Evolutionary conservation across 2,329 filamentous ascomycete genomes (phyloP).

Genomic region (Thelonectria rubi): DNA sequence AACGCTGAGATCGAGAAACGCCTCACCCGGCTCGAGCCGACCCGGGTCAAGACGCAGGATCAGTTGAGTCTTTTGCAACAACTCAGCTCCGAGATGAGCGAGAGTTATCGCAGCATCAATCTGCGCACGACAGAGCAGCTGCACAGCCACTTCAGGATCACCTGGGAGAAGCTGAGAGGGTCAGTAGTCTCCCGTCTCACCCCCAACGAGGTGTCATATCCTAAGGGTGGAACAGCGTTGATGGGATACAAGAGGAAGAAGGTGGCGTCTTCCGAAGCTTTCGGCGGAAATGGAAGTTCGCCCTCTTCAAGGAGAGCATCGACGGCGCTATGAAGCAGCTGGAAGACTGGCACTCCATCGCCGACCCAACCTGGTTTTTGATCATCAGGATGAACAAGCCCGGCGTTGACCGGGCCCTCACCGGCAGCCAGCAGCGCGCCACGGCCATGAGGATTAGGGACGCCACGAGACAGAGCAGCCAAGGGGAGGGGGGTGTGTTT

Average conservation of each 20-base stretch:
- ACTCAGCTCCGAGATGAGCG: not conserved
- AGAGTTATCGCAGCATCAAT: not conserved
- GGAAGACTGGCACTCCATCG: conserved; percentile 15
- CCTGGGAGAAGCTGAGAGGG: not conserved
- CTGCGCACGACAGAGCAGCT: not conserved
- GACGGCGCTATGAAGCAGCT: conserved; percentile 14
- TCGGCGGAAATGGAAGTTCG: conserved; percentile 5
- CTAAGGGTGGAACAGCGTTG: not conserved
- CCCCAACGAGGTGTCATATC: too few species aligned
- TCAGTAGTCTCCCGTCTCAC: not conserved
- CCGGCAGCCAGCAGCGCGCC: not conserved
- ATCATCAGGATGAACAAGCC: conserved; percentile 18
- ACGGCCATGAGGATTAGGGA: not conserved
- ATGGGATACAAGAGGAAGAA: not conserved
- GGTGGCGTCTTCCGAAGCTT: not conserved
- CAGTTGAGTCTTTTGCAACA: conserved; percentile 15
- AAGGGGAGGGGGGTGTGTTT: too few species aligned
- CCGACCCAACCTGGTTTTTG: conserved; percentile 21
- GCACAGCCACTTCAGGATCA: not conserved
- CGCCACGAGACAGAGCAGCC: not conserved
- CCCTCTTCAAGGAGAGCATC: conserved; percentile 10
- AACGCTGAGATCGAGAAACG: conserved; percentile 11
- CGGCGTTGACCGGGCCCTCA: conserved; percentile 4
- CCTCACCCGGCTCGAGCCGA: conserved; percentile 5
- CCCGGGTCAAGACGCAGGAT: conserved; percentile 5